Percentiles rank a stretch among this genome's conserved stretches.
phyloP scores from a whole-genome alignment of 192 early-diverging fungal species.

The Coemansia sp. region DNA sequence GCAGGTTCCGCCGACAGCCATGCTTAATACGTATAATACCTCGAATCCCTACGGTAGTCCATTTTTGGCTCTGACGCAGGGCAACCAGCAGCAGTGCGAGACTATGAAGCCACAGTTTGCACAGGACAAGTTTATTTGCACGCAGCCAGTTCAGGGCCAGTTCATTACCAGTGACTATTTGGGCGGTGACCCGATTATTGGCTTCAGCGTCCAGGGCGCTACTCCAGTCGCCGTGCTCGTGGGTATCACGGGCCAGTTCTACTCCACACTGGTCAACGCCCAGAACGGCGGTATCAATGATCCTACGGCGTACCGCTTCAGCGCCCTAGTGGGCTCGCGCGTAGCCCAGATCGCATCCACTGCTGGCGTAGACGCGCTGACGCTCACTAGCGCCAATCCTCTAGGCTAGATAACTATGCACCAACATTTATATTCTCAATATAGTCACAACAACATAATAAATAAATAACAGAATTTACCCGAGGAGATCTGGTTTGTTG shows the following conservation, averaged over 20 bases:
- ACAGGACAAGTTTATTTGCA: constrained; percentile 29
- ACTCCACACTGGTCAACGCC: constrained; percentile 27
- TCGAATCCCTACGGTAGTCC: constrained; percentile 18
- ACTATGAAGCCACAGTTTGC: constrained; percentile 22
- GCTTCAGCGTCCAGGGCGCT: constrained; percentile 23
- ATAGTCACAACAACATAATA: neutral
- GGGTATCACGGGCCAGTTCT: constrained; percentile 46
- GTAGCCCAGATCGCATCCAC: constrained; percentile 22
- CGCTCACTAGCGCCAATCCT: constrained; percentile 25
- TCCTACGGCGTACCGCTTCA: constrained; percentile 43
- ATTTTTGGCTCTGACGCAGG: constrained; percentile 34
- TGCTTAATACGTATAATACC: constrained; percentile 37
- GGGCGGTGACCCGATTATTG: constrained; percentile 54
- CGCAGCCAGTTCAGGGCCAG: constrained; percentile 42
- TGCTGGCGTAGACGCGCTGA: constrained; percentile 22
- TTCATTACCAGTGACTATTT: constrained; percentile 34
- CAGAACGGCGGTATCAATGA: constrained; percentile 37
- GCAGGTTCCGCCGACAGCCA: neutral
- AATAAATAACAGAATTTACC: constrained; percentile 1
- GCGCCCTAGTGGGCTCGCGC: constrained; percentile 28
- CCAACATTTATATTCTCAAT: neutral
- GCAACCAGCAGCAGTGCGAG: constrained; percentile 22
- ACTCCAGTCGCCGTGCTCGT: constrained; percentile 36
- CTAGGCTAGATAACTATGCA: constrained; percentile 10
- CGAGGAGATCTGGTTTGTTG: constrained; percentile 45